Evolutionary conservation across 192 early-diverging fungal species (phyloP).

Genomic region (Linnemannia elongata): DNA sequence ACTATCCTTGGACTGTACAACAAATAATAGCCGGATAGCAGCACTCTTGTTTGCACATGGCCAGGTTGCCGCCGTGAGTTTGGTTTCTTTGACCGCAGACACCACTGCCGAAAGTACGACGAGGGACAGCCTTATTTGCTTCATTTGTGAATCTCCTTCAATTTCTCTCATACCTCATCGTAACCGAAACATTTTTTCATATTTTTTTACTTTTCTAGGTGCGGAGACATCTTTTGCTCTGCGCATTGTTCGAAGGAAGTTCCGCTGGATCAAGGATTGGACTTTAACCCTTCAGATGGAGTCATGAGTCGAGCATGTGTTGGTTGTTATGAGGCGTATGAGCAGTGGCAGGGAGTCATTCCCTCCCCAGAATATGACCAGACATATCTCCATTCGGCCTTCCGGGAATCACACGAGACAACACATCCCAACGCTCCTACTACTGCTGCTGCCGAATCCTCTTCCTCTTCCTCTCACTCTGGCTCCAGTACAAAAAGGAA

Average conservation of each 20-base stretch:
- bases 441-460: background rate
- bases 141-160: background rate
- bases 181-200: background rate
- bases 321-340: slow-evolving; percentile 48
- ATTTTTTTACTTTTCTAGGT: slow-evolving; percentile 19
- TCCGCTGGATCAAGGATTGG: slow-evolving; percentile 43
- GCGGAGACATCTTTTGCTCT: slow-evolving; percentile 52
- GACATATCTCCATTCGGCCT: background rate
- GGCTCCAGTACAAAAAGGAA: slow-evolving; percentile 17
- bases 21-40: slow-evolving; percentile 37
- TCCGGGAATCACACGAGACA: slow-evolving; percentile 3
- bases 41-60: slow-evolving; percentile 46
- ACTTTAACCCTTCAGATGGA: slow-evolving; percentile 43
- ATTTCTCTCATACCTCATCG: background rate
- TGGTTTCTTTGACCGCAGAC: slow-evolving; percentile 47
- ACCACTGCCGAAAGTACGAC: slow-evolving; percentile 49
- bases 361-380: slow-evolving; percentile 18
- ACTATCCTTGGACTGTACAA: background rate
- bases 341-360: slow-evolving; percentile 39
- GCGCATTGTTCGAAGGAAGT: slow-evolving; percentile 47
- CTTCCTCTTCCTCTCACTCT: background rate
- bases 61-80: slow-evolving; percentile 43
- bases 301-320: slow-evolving; percentile 38
- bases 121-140: background rate
- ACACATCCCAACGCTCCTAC: background rate